Base-by-base conservation (phyloP, 768 basidiomycete genomes). In the Lentinula raphanica region DNA sequence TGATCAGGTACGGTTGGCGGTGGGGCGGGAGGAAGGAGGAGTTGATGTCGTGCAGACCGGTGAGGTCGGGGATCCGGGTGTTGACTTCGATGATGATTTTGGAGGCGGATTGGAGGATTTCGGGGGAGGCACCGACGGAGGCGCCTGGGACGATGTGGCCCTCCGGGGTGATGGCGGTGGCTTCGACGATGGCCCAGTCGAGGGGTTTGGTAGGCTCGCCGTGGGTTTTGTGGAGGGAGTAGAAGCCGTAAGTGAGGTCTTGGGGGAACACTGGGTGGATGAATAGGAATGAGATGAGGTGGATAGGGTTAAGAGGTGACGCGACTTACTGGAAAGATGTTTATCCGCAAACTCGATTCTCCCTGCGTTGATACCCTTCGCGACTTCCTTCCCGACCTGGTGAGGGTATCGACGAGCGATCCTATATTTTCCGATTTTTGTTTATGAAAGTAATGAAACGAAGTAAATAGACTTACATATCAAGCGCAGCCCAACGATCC, bases 61-160 rank as follows among this genome's bases (percentile, higher is more conserved):
- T 75, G 5, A 80, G 66, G 60, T 75, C 76, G 0, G 79, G 78
- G 38, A 78, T 72, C 29, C 63, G 70, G 6, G 78, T 80, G 66
- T 80, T 79, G 25, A 79, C 78, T 63, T 80, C 79, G 42, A 80
- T 74, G 57, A 80, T 77, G 51, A 80, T 80, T 58, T 74, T 78
- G 56, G 78, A 77, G 2, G 79, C 78, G 11, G 67, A 67, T 60
- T 78, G 74, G n/a, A 80, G 59, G 49, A 80, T 79, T 59, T 80
- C 79, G 3, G 78, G 78, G 0, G 75, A 75, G 3, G 78, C 79
- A 40, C 79, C 77, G 8, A 79, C 76, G 5, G 76, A 78, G 12
- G 77, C 77, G 48, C 78, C 76, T 19, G 77, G 79, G 1, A 79
- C 74, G 58, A 80, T 78, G 59, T 69, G 67, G 0, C 79, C 79